Evolutionary conservation across 257 asterid species (phyloP).

Genomic region (Rubia yunnanensis): DNA sequence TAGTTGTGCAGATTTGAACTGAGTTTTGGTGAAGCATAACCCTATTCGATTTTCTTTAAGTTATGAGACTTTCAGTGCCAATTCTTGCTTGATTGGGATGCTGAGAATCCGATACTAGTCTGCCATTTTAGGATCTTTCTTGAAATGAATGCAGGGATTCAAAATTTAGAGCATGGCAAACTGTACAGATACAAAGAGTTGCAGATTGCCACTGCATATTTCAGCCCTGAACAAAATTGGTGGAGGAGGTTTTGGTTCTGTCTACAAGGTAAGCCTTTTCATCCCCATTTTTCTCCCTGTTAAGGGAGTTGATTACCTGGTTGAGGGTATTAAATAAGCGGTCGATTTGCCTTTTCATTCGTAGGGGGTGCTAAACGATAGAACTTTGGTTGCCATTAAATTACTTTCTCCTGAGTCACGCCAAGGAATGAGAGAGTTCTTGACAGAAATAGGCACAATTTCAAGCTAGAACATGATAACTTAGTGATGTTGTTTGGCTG

Average conservation of each 20-base stretch:
- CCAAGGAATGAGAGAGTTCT: slow-evolving; percentile 68
- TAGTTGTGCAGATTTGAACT: too few relatives aligned
- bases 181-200: slow-evolving; percentile 56
- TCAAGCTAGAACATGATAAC: slow-evolving; percentile 76
- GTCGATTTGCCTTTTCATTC: slow-evolving; percentile 5
- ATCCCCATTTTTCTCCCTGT: not conserved
- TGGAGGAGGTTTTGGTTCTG: slow-evolving; percentile 82
- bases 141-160: slow-evolving; percentile 49
- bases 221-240: slow-evolving; percentile 61
- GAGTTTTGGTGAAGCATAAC: too few relatives aligned
- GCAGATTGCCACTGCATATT: slow-evolving; percentile 54
- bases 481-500: slow-evolving; percentile 79
- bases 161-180: slow-evolving; percentile 36
- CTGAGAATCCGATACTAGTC: not conserved
- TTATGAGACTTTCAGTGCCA: slow-evolving; percentile 6
- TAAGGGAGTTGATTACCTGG: not conserved
- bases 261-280: slow-evolving; percentile 52
- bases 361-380: slow-evolving; percentile 74
- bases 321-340: not conserved
- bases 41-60: too few relatives aligned
- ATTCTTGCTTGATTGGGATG: not conserved
- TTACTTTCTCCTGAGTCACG: slow-evolving; percentile 72
- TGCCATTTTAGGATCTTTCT: not conserved
- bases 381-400: slow-evolving; percentile 65
- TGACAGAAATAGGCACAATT: slow-evolving; percentile 54